phyloP scores from a whole-genome alignment of 73 alveolate genomes.

The Paramecium pentaurelia region DNA sequence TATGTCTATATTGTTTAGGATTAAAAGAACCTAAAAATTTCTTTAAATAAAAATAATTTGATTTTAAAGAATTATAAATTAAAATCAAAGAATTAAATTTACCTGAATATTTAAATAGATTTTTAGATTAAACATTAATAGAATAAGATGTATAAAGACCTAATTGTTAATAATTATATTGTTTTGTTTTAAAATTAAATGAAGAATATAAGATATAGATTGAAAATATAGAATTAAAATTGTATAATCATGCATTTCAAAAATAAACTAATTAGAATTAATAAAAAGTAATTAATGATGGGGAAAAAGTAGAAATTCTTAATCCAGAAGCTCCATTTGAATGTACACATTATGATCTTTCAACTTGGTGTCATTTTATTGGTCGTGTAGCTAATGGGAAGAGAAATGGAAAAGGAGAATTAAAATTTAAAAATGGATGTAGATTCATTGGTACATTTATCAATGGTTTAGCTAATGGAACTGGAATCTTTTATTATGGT shows the following conservation, averaged over 20 bases:
- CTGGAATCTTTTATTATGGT: background rate
- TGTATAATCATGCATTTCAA: background rate
- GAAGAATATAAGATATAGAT: background rate
- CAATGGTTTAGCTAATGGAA: background rate
- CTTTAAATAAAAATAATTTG: background rate
- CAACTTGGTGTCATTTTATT: background rate
- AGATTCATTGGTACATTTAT: background rate
- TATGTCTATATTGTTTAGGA: slow-evolving; percentile 9
- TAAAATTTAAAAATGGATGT: background rate
- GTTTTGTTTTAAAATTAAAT: background rate
- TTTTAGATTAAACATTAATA: background rate
- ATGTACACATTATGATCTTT: slow-evolving; percentile 2
- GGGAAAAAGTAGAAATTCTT: background rate
- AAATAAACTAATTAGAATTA: background rate
- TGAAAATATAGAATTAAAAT: background rate
- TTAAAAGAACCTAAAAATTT: background rate
- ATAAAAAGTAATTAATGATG: background rate
- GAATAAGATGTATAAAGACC: background rate
- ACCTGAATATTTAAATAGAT: background rate
- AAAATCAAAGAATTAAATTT: background rate
- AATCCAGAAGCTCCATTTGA: background rate
- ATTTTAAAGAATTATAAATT: background rate
- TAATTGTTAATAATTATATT: background rate
- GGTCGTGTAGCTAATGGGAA: background rate
- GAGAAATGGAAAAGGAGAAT: background rate